A percentile compares a stretch with the other conserved stretches of the same genome.
These are phyloP conservation scores for Russula olivacea DNA, from an alignment of 768 basidiomycete genomes.

Conservation along the genomic window DNA sequence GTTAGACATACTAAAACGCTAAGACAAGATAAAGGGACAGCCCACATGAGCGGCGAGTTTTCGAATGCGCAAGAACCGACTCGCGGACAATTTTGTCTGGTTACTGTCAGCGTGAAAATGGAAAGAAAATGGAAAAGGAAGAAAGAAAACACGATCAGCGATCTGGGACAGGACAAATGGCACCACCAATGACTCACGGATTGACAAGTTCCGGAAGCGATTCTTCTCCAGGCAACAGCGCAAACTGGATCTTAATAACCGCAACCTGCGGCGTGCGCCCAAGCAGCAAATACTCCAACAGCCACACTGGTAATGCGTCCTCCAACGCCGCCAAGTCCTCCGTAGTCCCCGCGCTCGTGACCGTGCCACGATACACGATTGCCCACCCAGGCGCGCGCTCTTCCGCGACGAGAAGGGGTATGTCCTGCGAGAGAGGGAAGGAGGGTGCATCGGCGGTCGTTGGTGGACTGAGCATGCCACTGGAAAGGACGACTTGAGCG, in stretches of 20 bases:
- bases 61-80: constrained; percentile 73
- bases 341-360: constrained; percentile 45
- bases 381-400: constrained; percentile 71
- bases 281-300: constrained; percentile 77
- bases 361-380: constrained; percentile 69
- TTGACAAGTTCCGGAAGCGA: constrained; percentile 77
- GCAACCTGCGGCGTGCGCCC: constrained; percentile 51
- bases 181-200: constrained; percentile 49
- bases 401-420: constrained; percentile 73
- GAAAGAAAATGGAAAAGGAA: too few species aligned
- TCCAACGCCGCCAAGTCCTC: constrained; percentile 54
- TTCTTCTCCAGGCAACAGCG: constrained; percentile 67
- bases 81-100: constrained; percentile 85
- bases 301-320: constrained; percentile 78
- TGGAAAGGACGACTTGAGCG: constrained; percentile 48
- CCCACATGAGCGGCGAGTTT: constrained; percentile 81
- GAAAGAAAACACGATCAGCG: neutral
- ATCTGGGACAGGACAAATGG: neutral
- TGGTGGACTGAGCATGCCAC: constrained; percentile 56
- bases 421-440: constrained; percentile 50
- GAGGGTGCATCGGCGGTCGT: constrained; percentile 65
- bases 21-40: neutral
- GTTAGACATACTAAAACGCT: neutral
- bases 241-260: constrained; percentile 78
- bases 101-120: constrained; percentile 36